Base-by-base conservation (phyloP, 441 rosid species). In the Geranium incanum region DNA sequence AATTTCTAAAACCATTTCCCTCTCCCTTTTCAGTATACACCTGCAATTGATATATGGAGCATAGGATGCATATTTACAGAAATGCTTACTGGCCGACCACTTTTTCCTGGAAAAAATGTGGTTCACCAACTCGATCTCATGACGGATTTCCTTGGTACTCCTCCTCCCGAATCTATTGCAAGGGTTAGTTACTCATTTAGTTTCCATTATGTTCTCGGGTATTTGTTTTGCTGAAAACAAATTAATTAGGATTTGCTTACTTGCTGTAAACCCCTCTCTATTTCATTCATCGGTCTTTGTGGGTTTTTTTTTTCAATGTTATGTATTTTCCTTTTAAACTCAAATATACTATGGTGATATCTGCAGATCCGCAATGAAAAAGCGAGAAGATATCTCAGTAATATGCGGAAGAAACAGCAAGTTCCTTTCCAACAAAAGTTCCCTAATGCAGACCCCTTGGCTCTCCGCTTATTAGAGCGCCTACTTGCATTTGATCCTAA, bases 61-160 rank as follows among this genome's bases (percentile, higher is more conserved):
- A 89, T 95, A 71, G 99, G 99, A 82, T 95, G 99, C 84, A 95
- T 93, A 78, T 95, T 95, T 81, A 98, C 96, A 28, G 99, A 95
- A 82, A 82, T 95, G 91, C 96, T 95, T 68, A 77, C 88, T 16
- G 96, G 99, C 69, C 91, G 86, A 80, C 99, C 98, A 69, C 76
- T 95, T 76, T 95, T 95, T 81, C 98, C 98, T 18, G 98, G 99
- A 64, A 93, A 91, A 82, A 95, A 95, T 76, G 98, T 95, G 83
- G 99, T 93, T 74, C 99, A 95, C 75, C 97, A 95, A 43, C 82
- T 95, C 83, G 98, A 95, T 85, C 87, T 95, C 63, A 95, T 95
- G 94, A 95, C 97, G 71, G 99, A 95, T 84, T 77, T 88, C 62
- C 97, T 95, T 62, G 99, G 99, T 76, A 95, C 96, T 76, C 99